Base-by-base conservation (phyloP, 352 stramenopile genomes). In the Phytophthora aleatoria region DNA sequence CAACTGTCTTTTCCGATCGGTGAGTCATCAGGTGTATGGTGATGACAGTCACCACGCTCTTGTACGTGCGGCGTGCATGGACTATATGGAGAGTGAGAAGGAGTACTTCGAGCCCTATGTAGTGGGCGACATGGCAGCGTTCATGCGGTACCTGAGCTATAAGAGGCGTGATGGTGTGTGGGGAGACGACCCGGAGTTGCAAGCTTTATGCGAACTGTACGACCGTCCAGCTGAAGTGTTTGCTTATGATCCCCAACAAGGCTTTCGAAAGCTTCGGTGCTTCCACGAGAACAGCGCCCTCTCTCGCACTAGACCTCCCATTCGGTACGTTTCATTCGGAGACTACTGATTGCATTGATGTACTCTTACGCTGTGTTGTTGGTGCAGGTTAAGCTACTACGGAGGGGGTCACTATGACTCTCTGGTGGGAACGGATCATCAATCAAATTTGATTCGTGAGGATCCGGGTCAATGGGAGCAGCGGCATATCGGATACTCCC, bases 1-100 rank as follows among this genome's bases (percentile, higher is more conserved):
- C 30, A 99, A 99, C 76, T 99, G 97, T 68, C 74, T 99, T 10
- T 99, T 99, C 71, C 94, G 97, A 15, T 90, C 96, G 3, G 91
- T 99, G 33, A 95, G 89, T 53, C 88, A 99, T 62, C 97, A 99
- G 75, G 79, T 99, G 10, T 99, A 99, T 69, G 97, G 95, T 2
- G 84, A 98, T 64, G 80, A 95, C 38, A 72, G 74, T 4, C 90
- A 97, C 68, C 96, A 99, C 71, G 78, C 57, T 1, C 61, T 98
- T 51, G 87, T 99, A 35, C 91, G 97, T 28, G 70, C 71, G 9
- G 74, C 78, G 27, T 98, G 94, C 67, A 94, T 98, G 74, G 92
- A 99, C 71, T 99, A 98, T 74, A 99, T 99, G 96, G 89, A 91
- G 49, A 83, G 74, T 49, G 90, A 98, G 67, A 90, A 91, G 35